A percentile compares a stretch with the other conserved stretches of the same genome.
These are phyloP conservation scores for Aeschynomene evenia DNA, from an alignment of 306 rosid genomes.

Conservation along the genomic window DNA sequence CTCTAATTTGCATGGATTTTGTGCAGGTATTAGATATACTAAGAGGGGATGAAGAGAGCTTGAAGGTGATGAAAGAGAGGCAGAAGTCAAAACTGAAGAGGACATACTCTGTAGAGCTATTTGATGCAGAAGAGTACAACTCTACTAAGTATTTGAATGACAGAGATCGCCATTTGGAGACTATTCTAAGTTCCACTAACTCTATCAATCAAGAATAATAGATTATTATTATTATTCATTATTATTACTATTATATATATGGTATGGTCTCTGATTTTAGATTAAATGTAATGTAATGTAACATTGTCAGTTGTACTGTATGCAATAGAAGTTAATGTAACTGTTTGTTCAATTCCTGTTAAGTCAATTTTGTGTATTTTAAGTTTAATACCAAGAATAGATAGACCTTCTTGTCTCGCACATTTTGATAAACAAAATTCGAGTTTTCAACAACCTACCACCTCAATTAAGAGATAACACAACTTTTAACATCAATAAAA, in stretches of 20 bases:
- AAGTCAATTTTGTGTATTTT: not conserved
- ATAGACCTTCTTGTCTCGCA: too few relatives aligned
- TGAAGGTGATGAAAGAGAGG: conserved; percentile 37
- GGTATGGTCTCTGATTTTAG: conserved; percentile 6
- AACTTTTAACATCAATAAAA: too few relatives aligned
- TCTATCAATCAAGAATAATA: conserved; percentile 14
- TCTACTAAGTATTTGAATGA: conserved; percentile 66
- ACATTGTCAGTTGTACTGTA: not conserved
- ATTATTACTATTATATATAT: too few relatives aligned
- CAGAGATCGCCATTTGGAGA: conserved; percentile 51
- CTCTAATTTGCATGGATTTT: too few relatives aligned
- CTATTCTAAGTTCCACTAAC: conserved; percentile 43
- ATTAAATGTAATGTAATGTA: not conserved
- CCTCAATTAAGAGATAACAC: too few relatives aligned
- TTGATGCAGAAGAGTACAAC: conserved; percentile 85
- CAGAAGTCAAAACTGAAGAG: conserved; percentile 60
- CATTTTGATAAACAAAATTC: too few relatives aligned
- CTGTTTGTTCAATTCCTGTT: not conserved
- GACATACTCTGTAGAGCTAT: conserved; percentile 77
- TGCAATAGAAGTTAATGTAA: not conserved
- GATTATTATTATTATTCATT: too few relatives aligned
- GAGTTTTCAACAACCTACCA: too few relatives aligned
- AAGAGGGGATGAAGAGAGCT: conserved; percentile 50
- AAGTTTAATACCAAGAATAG: too few relatives aligned
- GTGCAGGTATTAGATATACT: conserved; percentile 63